Evolutionary conservation across 1,284 basidiomycete species (phyloP).

Genomic region (Tranzscheliella williamsii): DNA sequence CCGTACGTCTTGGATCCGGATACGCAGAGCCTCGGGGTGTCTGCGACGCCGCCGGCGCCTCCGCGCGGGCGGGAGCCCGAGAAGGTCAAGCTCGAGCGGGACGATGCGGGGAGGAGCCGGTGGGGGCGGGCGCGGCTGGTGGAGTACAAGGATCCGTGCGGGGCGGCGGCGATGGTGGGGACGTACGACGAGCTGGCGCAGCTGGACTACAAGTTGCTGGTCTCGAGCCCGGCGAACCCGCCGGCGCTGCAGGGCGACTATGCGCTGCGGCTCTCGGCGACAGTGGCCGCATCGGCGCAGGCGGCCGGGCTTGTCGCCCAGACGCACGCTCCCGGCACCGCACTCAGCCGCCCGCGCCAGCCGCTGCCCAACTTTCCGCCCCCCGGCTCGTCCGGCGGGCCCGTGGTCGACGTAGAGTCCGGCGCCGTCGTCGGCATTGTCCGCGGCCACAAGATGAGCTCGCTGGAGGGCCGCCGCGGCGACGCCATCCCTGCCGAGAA

Average conservation of each 20-base stretch:
- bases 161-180: constrained; percentile 62
- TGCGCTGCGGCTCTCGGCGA: constrained; percentile 17
- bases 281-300: constrained; percentile 1
- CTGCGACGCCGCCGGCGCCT: constrained; percentile 1
- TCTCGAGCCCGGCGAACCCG: constrained; percentile 39
- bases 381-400: constrained; percentile 73
- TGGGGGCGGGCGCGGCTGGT: constrained; percentile 54
- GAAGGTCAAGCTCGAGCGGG: constrained; percentile 33
- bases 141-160: constrained; percentile 55
- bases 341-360: constrained; percentile 15
- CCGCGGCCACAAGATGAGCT: constrained; percentile 68
- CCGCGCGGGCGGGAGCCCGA: constrained; percentile 34
- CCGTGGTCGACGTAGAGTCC: constrained; percentile 70
- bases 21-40: constrained; percentile 4
- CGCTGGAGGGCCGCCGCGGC: constrained; percentile 68
- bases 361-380: constrained; percentile 65
- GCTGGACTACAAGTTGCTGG: constrained; percentile 61
- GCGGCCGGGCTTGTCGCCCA: not conserved
- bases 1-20: constrained; percentile 23
- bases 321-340: not conserved
- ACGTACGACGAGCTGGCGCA: constrained; percentile 72
- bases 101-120: constrained; percentile 42
- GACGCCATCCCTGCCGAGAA: constrained; percentile 74
- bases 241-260: constrained; percentile 31
- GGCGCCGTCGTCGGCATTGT: constrained; percentile 74